Percentiles rank a stretch among this genome's conserved stretches.
Evolutionary conservation across 495 filamentous ascomycete genomes (phyloP).

Genomic region (Pyrenula aspistea): DNA sequence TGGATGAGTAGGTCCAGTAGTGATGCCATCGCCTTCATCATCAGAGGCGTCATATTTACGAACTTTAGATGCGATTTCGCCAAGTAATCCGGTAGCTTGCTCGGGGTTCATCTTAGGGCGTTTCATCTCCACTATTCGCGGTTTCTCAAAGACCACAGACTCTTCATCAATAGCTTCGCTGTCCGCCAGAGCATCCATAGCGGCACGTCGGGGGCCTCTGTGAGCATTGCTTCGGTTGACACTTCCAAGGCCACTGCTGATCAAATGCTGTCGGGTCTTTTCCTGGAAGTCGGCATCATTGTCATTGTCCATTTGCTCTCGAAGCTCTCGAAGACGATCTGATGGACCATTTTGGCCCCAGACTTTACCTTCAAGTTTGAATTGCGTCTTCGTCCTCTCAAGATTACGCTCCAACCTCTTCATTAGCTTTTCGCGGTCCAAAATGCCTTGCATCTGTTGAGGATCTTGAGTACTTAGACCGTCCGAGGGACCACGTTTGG

Average conservation of each 20-base stretch:
- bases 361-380: conserved; percentile 89
- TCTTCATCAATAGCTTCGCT: conserved; percentile 29
- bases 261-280: conserved; percentile 32
- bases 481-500: conserved; percentile 52
- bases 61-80: conserved; percentile 71
- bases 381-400: conserved; percentile 94
- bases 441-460: conserved; percentile 76
- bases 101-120: conserved; percentile 63
- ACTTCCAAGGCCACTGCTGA: conserved; percentile 52
- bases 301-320: conserved; percentile 85
- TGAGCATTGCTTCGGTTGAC: conserved; percentile 51
- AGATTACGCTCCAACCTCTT: conserved; percentile 85
- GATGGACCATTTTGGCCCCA: conserved; percentile 84
- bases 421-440: conserved; percentile 87
- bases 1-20: conserved; percentile 66
- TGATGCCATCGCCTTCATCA: conserved; percentile 56
- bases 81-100: conserved; percentile 63
- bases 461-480: conserved; percentile 50
- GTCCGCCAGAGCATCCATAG: conserved; percentile 22
- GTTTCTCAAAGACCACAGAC: conserved; percentile 48
- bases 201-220: conserved; percentile 36
- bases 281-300: conserved; percentile 36
- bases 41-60: conserved; percentile 60
- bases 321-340: conserved; percentile 79
- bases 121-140: conserved; percentile 53